Percentiles rank a stretch among this genome's conserved stretches.
Evolutionary conservation across 441 rosid genomes (phyloP).

Genomic region (Gossypium schwendimanii): DNA sequence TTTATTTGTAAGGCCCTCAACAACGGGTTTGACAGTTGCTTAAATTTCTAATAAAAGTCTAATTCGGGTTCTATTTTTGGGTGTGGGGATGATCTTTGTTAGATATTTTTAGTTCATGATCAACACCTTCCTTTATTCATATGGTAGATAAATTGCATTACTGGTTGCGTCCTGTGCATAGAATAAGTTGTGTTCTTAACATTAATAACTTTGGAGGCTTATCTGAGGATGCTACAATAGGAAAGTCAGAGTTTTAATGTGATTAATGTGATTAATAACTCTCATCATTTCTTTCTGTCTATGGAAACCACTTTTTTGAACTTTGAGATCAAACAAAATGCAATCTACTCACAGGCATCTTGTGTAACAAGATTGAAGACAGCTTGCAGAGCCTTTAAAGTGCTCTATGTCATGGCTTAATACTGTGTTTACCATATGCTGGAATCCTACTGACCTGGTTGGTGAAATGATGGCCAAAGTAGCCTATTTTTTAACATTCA

Average conservation of each 20-base stretch:
- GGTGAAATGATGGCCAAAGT: not conserved
- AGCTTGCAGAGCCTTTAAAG: constrained; percentile 20
- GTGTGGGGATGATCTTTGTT: not conserved
- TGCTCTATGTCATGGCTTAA: not conserved
- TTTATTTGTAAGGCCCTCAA: not conserved
- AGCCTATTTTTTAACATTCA: not conserved
- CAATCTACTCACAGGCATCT: constrained; percentile 11
- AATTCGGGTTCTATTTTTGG: not conserved
- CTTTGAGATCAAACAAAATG: constrained; percentile 4
- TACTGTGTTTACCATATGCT: not conserved
- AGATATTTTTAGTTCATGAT: not conserved
- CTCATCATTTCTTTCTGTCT: constrained; percentile 6
- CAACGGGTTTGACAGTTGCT: not conserved
- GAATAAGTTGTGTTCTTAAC: not conserved
- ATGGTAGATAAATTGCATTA: not conserved
- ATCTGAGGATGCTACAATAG: not conserved
- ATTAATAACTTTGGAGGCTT: not conserved
- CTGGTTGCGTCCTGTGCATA: not conserved
- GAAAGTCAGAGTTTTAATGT: not conserved
- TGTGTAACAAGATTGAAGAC: constrained; percentile 18
- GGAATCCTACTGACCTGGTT: not conserved
- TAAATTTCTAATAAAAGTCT: not conserved
- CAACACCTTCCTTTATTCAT: not conserved
- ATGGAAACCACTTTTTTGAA: constrained; percentile 10
- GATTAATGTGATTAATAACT: not conserved